Percentiles rank a stretch among this genome's conserved stretches.
phyloP scores from a whole-genome alignment of 2,329 filamentous ascomycete species.

The Alternaria sp. region DNA sequence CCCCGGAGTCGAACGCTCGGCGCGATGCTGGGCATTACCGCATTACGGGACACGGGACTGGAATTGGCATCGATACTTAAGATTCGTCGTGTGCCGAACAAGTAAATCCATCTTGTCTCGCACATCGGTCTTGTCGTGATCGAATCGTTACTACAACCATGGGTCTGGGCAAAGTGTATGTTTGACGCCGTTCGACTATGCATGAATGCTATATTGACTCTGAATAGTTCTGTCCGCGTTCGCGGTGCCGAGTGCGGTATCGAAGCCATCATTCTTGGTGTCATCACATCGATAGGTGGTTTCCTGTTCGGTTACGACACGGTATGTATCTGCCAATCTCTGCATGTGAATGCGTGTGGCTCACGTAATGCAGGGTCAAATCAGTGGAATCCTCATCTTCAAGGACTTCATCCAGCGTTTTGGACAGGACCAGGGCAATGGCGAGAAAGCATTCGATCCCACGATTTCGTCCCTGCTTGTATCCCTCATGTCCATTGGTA shows the following conservation, averaged over 20 bases:
- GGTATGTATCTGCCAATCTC: conserved; percentile 32
- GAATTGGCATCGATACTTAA: conserved; percentile 27
- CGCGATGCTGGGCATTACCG: conserved; percentile 33
- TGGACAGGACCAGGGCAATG: conserved; percentile 54
- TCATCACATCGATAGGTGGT: conserved; percentile 64
- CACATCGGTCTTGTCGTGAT: not conserved
- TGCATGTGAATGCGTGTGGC: not conserved
- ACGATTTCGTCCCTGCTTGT: conserved; percentile 54
- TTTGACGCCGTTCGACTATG: not conserved
- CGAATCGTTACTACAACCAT: conserved; percentile 21
- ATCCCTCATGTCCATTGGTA: conserved; percentile 48
- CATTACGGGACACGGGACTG: conserved; percentile 17
- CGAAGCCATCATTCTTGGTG: conserved; percentile 60
- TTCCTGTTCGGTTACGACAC: conserved; percentile 71
- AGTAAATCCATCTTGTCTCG: conserved; percentile 6
- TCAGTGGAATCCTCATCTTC: conserved; percentile 50
- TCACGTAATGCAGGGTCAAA: conserved; percentile 33
- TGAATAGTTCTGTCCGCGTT: conserved; percentile 33
- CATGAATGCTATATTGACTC: conserved; percentile 8
- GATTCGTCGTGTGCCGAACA: conserved; percentile 1
- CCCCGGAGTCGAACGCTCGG: conserved; percentile 23
- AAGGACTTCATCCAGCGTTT: conserved; percentile 64
- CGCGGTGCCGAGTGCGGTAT: conserved; percentile 43
- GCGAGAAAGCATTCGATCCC: conserved; percentile 47
- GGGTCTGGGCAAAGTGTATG: conserved; percentile 33